These are phyloP conservation scores for Diophrys appendiculata DNA, from an alignment of 73 alveolate species.

Conservation along the genomic window DNA sequence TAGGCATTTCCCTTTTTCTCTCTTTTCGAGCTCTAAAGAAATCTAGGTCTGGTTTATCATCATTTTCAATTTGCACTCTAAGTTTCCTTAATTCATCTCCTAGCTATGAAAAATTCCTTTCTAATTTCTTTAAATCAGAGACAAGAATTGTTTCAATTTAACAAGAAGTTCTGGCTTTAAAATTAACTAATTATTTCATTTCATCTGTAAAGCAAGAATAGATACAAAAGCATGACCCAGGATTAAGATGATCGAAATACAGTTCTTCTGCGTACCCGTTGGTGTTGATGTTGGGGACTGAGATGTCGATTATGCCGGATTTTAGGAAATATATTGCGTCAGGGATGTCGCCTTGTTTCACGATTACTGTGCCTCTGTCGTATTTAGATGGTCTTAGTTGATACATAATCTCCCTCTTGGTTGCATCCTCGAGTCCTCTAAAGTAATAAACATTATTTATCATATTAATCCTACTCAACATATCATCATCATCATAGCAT, in stretches of 20 bases:
- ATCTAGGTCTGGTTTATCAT: slow-evolving; percentile 35
- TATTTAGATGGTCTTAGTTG: slow-evolving; percentile 40
- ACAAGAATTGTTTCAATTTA: slow-evolving; percentile 33
- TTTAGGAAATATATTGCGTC: slow-evolving; percentile 37
- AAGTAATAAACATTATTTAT: slow-evolving; percentile 47
- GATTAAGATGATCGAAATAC: slow-evolving; percentile 49
- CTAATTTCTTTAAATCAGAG: slow-evolving; percentile 28
- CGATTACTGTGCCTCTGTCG: slow-evolving; percentile 36
- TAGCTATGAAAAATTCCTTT: slow-evolving; percentile 16
- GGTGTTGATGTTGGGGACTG: slow-evolving; percentile 18
- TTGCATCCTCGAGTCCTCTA: slow-evolving; percentile 11
- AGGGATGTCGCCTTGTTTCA: slow-evolving; percentile 52
- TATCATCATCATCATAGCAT: slow-evolving; percentile 40
- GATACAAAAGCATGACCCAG: slow-evolving; percentile 53
- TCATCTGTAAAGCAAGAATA: slow-evolving; percentile 45
- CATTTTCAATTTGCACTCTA: slow-evolving; percentile 40
- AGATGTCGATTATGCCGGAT: slow-evolving; percentile 48
- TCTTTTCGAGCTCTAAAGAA: slow-evolving; percentile 32
- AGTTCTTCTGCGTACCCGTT: not conserved
- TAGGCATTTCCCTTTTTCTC: slow-evolving; percentile 33
- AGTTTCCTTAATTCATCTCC: slow-evolving; percentile 23
- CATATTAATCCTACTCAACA: slow-evolving; percentile 37
- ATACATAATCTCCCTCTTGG: slow-evolving; percentile 40
- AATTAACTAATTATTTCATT: slow-evolving; percentile 41
- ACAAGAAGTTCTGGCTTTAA: slow-evolving; percentile 50